Percentiles rank a stretch among this genome's conserved stretches.
phyloP scores from a whole-genome alignment of 257 asterid genomes.

The Solanum megistacrolobum region DNA sequence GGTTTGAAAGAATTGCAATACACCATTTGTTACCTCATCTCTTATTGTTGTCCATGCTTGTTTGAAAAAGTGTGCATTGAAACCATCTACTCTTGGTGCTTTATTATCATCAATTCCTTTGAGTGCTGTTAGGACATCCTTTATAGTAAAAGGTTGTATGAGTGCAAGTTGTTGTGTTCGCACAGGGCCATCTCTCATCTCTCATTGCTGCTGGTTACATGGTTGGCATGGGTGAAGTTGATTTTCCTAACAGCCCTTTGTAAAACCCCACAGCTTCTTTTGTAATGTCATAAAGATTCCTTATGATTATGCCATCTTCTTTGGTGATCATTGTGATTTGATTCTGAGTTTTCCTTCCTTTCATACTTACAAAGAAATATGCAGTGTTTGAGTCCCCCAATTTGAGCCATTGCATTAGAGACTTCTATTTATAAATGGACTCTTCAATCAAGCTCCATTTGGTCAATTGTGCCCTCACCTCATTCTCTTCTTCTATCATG shows the following conservation, averaged over 20 bases:
- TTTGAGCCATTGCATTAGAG: too few relatives aligned
- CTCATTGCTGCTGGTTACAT: background rate
- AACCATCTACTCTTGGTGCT: background rate
- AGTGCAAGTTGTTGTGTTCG: background rate
- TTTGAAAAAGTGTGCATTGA: background rate
- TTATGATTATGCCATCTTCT: too few relatives aligned
- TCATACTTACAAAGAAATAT: too few relatives aligned
- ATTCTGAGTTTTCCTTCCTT: too few relatives aligned
- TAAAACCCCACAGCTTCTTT: background rate
- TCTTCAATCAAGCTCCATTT: background rate
- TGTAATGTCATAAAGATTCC: background rate
- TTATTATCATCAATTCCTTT: too few relatives aligned
- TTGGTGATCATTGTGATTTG: too few relatives aligned
- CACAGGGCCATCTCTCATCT: too few relatives aligned
- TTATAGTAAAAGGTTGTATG: too few relatives aligned
- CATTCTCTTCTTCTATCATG: background rate
- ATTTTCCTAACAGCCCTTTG: too few relatives aligned
- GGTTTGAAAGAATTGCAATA: background rate
- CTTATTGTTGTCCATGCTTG: too few relatives aligned
- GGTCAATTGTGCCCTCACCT: background rate
- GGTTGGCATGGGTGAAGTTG: background rate
- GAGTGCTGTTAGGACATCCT: background rate
- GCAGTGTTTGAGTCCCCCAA: too few relatives aligned
- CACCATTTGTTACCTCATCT: background rate
- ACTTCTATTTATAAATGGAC: too few relatives aligned